Base-by-base conservation (phyloP, 176 grass and related monocot genomes). In the Avena sativa region DNA sequence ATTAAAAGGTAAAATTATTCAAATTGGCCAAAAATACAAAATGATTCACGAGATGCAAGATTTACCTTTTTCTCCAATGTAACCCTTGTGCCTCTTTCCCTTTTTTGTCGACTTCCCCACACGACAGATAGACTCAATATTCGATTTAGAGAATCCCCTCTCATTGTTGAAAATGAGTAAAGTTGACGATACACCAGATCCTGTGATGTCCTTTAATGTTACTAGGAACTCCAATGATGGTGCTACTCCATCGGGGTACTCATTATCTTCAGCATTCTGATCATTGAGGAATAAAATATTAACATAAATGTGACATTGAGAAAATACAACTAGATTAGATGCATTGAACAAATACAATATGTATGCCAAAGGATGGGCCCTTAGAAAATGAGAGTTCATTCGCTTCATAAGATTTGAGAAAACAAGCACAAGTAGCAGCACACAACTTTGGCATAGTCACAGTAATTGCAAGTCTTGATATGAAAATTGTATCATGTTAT, bases 251-350 rank as follows among this genome's bases (percentile, higher is more conserved):
- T 65, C 71, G 25, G 76, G 86, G 71, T 95, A 95, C 81, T 89
- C 76, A 30, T 95, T 95, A 63, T 95, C 93, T 62, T 95, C 93
- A 60, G 93, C 93, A 6, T 95, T 95, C 91, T 95, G 19, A 43
- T 32, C 58, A 43, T 61, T 40, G 3, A 86, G 12, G 40, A 56
- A 89, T 17, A 50, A 74, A 89, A 21, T 8, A 14, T 71, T 48
- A 44, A 61, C 7, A 57, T 11, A 9, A 68, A 40, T 74, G 0
- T 60, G 17, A 10, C 12, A 50, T 13, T n/a, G 67, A 38, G 3
- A 0, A 84, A 74, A 80, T 7, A 80, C 1, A 44, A 25, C 10
- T 11, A 17, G 62, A 79, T 38, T 6, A 80, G 30, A 48, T 51
- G 46, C 62, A 9, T 19, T 48, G 5, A 8, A 32, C 8, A 44